Evolutionary conservation across 768 basidiomycete genomes (phyloP).

Genomic region (Austroboletus festivus): DNA sequence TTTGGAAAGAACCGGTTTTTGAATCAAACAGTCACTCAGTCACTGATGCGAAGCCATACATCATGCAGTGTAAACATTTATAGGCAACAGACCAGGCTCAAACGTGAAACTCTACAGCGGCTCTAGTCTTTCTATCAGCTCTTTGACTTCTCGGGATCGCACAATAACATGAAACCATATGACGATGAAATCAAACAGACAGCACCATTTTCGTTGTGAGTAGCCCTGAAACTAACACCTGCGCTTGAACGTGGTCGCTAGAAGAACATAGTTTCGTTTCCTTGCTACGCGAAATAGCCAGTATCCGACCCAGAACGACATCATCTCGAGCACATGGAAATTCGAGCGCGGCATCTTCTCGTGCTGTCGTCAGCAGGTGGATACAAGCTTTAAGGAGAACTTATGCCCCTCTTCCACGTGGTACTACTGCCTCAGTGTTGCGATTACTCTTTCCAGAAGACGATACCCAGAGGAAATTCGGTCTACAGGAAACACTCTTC

Average conservation of each 20-base stretch:
- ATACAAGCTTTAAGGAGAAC: slow-evolving; percentile 36
- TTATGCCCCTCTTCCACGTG: slow-evolving; percentile 47
- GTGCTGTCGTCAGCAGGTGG: slow-evolving; percentile 46
- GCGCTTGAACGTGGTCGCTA: neutral
- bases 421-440: slow-evolving; percentile 60
- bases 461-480: slow-evolving; percentile 66
- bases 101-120: no score
- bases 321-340: no score
- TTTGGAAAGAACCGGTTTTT: no score
- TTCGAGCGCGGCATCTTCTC: slow-evolving; percentile 33
- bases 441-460: slow-evolving; percentile 84
- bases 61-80: no score
- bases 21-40: no score
- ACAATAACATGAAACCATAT: no score
- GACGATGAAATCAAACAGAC: slow-evolving; percentile 18
- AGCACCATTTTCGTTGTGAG: slow-evolving; percentile 48
- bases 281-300: slow-evolving; percentile 45
- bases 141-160: no score
- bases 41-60: no score
- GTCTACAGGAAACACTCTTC: slow-evolving; percentile 66
- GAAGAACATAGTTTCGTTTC: slow-evolving; percentile 43
- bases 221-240: slow-evolving; percentile 1
- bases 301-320: slow-evolving; percentile 21
- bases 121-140: no score
- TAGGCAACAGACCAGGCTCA: no score